Evolutionary conservation across 2,329 filamentous ascomycete species (phyloP).

Genomic region (Cercospora sp.): DNA sequence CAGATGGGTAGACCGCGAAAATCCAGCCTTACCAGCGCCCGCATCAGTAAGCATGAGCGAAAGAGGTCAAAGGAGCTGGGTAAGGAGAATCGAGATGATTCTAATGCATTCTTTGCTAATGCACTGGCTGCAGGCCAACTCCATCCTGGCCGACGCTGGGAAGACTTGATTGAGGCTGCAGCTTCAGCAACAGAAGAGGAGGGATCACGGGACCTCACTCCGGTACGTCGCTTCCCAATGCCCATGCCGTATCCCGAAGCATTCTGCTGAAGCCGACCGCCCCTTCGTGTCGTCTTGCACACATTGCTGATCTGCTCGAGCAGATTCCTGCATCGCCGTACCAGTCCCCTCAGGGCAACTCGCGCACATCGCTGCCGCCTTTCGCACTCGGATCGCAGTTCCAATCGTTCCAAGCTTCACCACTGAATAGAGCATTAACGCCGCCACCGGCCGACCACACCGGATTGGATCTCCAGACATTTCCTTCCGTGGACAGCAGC

Average conservation of each 20-base stretch:
- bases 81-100: conserved; percentile 71
- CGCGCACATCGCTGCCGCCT: conserved; percentile 63
- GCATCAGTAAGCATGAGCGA: conserved; percentile 76
- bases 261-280: conserved; percentile 2
- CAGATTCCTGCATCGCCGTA: conserved; percentile 54
- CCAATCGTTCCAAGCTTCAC: conserved; percentile 80
- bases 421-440: conserved; percentile 85
- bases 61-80: conserved; percentile 74
- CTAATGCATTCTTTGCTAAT: conserved; percentile 80
- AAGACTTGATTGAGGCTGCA: conserved; percentile 91
- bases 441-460: conserved; percentile 61
- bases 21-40: conserved; percentile 78
- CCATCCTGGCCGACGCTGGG: conserved; percentile 81
- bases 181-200: conserved; percentile 92
- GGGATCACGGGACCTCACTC: conserved; percentile 76
- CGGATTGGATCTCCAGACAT: conserved; percentile 61
- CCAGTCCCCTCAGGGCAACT: conserved; percentile 52
- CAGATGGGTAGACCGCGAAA: conserved; percentile 76
- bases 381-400: conserved; percentile 52
- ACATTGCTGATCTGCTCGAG: conserved; percentile 11
- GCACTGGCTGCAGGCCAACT: conserved; percentile 73
- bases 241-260: conserved; percentile 9
- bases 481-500: conserved; percentile 83
- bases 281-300: conserved; percentile 4
- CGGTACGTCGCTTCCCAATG: conserved; percentile 59